Conservation (phyloP, 257 asterid species). For the Cruciata laevipes region DNA sequence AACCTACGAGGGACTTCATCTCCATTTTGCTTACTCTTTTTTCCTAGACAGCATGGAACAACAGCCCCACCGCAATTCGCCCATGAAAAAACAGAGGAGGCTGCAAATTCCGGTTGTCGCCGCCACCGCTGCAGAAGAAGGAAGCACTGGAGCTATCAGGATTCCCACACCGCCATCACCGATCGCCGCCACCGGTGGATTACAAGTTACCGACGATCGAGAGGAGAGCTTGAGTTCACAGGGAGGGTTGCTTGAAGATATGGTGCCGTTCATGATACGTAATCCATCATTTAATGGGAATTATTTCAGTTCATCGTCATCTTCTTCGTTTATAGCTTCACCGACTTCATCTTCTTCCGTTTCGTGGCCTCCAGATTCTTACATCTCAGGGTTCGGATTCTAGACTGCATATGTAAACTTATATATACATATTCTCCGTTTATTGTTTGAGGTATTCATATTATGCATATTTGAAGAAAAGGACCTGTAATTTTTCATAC, state of each 20-base stretch:
- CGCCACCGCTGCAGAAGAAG: conserved; percentile 12
- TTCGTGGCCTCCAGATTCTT: conserved; percentile 41
- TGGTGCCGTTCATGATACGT: conserved; percentile 68
- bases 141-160: background rate
- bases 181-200: conserved; percentile 5
- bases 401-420: background rate
- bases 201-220: background rate
- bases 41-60: conserved; percentile 17
- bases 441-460: background rate
- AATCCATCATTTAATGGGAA: conserved; percentile 34
- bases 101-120: conserved; percentile 1
- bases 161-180: background rate
- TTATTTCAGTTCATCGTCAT: conserved; percentile 38
- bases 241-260: conserved; percentile 92
- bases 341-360: conserved; percentile 53
- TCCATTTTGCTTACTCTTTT: conserved; percentile 74
- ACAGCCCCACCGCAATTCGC: conserved; percentile 25
- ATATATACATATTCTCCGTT: background rate
- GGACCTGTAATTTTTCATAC: no score
- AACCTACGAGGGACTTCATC: conserved; percentile 94
- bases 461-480: no score
- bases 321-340: conserved; percentile 46
- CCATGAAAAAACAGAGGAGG: conserved; percentile 49
- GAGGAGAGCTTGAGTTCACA: conserved; percentile 19
- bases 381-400: conserved; percentile 14